Conservation (phyloP, 768 basidiomycete genomes). For the Boletales sp. region DNA sequence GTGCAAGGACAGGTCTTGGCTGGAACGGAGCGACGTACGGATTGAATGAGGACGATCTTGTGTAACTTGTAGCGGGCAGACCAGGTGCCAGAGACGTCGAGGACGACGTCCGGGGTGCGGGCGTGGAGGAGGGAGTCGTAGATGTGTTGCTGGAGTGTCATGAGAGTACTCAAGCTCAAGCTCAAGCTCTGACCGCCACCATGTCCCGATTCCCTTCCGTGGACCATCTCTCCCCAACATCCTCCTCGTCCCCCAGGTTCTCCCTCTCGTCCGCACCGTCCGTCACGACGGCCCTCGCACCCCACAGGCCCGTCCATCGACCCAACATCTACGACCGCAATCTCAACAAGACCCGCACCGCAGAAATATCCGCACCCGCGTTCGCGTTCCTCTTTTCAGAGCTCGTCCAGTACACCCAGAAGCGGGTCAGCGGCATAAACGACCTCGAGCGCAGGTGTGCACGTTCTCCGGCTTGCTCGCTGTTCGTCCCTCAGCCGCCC, state of each 20-base stretch:
- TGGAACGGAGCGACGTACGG: constrained; percentile 45
- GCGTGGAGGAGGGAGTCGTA: constrained; percentile 70
- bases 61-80: constrained; percentile 75
- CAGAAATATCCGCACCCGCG: constrained; percentile 80
- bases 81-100: constrained; percentile 68
- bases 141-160: constrained; percentile 69
- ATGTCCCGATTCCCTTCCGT: constrained; percentile 29
- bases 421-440: constrained; percentile 89
- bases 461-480: neutral
- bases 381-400: constrained; percentile 93
- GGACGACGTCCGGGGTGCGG: constrained; percentile 72
- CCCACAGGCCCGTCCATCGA: constrained; percentile 40
- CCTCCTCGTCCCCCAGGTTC: constrained; percentile 58
- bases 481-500: neutral
- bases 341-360: constrained; percentile 79
- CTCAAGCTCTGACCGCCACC: too few species aligned
- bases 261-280: constrained; percentile 59
- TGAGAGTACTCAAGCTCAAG: too few species aligned
- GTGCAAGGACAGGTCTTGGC: neutral
- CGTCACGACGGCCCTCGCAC: constrained; percentile 38
- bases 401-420: constrained; percentile 94
- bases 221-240: constrained; percentile 51
- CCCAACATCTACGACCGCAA: constrained; percentile 87
- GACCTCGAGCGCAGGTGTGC: constrained; percentile 89
- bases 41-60: constrained; percentile 83